A percentile compares a stretch with the other conserved stretches of the same genome.
These are phyloP conservation scores for Candolleomyces eurysporus DNA, from an alignment of 768 basidiomycete genomes.

Conservation along the genomic window DNA sequence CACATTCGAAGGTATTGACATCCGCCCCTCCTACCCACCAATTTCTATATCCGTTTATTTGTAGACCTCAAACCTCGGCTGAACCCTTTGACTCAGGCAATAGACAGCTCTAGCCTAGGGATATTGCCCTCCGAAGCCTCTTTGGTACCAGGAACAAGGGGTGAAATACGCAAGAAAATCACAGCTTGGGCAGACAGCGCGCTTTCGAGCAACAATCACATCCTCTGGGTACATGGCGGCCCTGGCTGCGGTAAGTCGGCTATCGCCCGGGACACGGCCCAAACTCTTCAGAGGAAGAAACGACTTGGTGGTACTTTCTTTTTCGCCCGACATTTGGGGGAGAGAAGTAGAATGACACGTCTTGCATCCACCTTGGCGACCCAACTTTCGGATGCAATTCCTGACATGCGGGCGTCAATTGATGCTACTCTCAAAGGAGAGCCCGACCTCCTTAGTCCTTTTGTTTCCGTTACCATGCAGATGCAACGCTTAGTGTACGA, in stretches of 20 bases:
- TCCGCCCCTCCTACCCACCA: too few species aligned
- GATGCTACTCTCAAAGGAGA: slow-evolving; percentile 2
- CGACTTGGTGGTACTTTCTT: slow-evolving; percentile 14
- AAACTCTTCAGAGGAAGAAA: neutral
- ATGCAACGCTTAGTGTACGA: slow-evolving; percentile 11
- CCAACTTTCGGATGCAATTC: slow-evolving; percentile 10
- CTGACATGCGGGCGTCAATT: neutral
- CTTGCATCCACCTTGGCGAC: slow-evolving; percentile 14
- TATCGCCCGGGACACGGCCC: slow-evolving; percentile 14
- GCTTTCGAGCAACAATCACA: neutral
- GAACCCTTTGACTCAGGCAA: neutral
- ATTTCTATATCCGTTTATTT: neutral
- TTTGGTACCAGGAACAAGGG: neutral
- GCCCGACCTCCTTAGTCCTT: slow-evolving; percentile 6
- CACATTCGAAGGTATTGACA: too few species aligned
- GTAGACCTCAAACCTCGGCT: neutral
- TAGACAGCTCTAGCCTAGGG: too few species aligned
- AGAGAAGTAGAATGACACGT: neutral
- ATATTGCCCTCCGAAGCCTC: neutral
- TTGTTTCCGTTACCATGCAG: slow-evolving; percentile 2
- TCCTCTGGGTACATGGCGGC: slow-evolving; percentile 17
- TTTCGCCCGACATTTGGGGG: slow-evolving; percentile 6
- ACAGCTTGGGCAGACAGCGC: neutral
- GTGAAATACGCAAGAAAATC: neutral
- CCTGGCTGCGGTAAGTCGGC: slow-evolving; percentile 19